A percentile compares a stretch with the other conserved stretches of the same genome.
Evolutionary conservation across 176 grass and related monocot genomes (phyloP).

Genomic region (Phragmites australis): DNA sequence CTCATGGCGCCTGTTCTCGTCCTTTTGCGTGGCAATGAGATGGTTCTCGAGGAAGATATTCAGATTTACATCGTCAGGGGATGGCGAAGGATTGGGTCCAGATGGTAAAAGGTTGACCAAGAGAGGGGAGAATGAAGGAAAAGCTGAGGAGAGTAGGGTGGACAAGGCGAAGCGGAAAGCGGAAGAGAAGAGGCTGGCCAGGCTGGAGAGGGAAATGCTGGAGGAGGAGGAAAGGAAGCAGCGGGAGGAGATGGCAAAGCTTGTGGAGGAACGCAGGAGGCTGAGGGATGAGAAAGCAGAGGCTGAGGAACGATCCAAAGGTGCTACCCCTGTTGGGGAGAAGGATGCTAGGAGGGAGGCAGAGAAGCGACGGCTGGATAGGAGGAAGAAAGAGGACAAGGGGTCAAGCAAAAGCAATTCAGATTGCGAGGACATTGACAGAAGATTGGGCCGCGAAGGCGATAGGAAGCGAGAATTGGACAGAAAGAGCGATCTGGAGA

Average conservation of each 20-base stretch:
- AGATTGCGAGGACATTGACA: conserved; percentile 77
- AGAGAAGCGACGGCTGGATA: conserved; percentile 62
- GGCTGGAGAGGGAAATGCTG: conserved; percentile 89
- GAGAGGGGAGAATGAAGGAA: conserved; percentile 59
- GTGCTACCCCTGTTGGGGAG: conserved; percentile 64
- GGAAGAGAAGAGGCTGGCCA: conserved; percentile 79
- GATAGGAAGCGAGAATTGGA: conserved; percentile 58
- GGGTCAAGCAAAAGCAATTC: conserved; percentile 90
- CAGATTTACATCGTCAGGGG: conserved; percentile 55
- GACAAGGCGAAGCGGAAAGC: conserved; percentile 87
- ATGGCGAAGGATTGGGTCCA: conserved; percentile 30
- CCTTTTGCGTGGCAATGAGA: conserved; percentile 32
- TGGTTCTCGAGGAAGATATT: conserved; percentile 68
- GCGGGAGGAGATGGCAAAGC: conserved; percentile 78
- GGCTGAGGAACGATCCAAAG: conserved; percentile 72
- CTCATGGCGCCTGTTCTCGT: conserved; percentile 43
- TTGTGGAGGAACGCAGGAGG: conserved; percentile 89
- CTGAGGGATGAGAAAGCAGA: conserved; percentile 83
- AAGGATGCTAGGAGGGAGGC: conserved; percentile 65
- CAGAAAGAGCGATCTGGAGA: conserved; percentile 58
- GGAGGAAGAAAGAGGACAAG: conserved; percentile 87
- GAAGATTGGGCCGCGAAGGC: conserved; percentile 49
- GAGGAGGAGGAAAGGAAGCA: conserved; percentile 99
- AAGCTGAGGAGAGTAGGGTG: conserved; percentile 65
- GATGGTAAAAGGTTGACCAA: conserved; percentile 51